Evolutionary conservation across 768 basidiomycete species (phyloP), one percentile per base, ranked within the genome.

Genomic region (Russula virescens): DNA sequence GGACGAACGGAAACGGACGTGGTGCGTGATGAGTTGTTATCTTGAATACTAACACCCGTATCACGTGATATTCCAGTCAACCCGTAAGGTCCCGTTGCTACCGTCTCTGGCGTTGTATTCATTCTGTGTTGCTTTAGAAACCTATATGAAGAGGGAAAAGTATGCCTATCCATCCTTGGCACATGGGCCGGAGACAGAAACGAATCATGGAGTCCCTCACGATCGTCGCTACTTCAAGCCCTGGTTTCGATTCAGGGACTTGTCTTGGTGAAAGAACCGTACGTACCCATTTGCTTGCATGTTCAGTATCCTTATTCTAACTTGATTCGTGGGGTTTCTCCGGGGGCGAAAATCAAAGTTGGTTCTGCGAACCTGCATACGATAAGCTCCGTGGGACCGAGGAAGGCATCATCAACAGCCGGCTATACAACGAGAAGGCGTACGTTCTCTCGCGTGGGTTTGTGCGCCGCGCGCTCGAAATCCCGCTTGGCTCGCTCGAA

Each of bases 121-220:
- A 56, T 8, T 16, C 38, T 21, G 31, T 34, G 8, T 47, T 16
- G 2, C 7, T 31, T 25, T 64, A 91, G 89, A 46, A 96, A 96
- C 75, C 73, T 97, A 46, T 98, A 98, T 65, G 94, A 95, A 70
- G 94, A 97, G 66, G 94, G 94, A 48, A 96, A 96, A 73, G 93
- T 96, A 34, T 96, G 94, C 69, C 73, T 96, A 46, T 95, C 93
- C 18, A 91, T 96, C 53, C 75, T 96, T 8, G 91, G 91, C 18
- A 95, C 94, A 0, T 97, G 94, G 94, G 81, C 85, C 9, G 94
- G 94, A 10, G 95, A 96, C 69, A 83, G 80, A 70, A 88, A 80
- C 63, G 93, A 98, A 75, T 86, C 83, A 8, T 98, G 94, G 94
- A 93, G 82, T 68, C 79, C 92, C 1, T 77, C 84, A 40, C 80